Base-by-base conservation (phyloP, 2,329 filamentous ascomycete species). In the Calonectria honghensis region DNA sequence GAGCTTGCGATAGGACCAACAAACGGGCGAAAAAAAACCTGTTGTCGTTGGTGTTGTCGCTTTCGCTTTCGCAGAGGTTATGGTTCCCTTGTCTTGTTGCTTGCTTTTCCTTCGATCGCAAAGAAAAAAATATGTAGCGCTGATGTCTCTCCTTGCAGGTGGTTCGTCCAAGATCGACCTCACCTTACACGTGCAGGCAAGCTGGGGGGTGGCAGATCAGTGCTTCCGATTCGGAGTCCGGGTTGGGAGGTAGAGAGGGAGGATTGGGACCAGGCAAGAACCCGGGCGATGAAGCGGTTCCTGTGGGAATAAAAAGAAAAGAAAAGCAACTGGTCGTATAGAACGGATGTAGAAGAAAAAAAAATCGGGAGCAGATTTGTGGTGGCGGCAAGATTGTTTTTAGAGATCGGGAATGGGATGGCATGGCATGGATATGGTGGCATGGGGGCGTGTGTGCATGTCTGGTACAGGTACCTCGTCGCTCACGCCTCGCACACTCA, bases 151-250 rank as follows among this genome's bases (percentile, higher is more conserved):
- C 67, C 67, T 57, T 69, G 67, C 67, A 69, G 51, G 27, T 65
- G 66, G 66, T 73, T 73, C 70, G 70, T 73, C 57, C 54, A 48
- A 37, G 41, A 48, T 54, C 51, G 32, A 41, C 50, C 35, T 37
- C 24, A 31, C 32, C 51, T 59, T 39, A 59, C 70, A 73, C 57
- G 70, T 73, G 70, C 65, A 66, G 52, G 39, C 24, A 57, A 51
- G 51, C 51, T 63, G 57, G 66, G 50, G 51, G 66, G 64, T 50
- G 63, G 37, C 35, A 32, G 67, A 65, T 61, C 29, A 57, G 32
- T 32, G 71, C 57, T 73, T 69, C 71, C 66, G 57, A 66, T 51
- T 73, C 71, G 71, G 71, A 51, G 68, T 73, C 71, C 66, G 66
- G 57, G 68, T 48, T 35, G 45, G 18, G 67, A 59, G 64, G 64